phyloP scores from a whole-genome alignment of 495 filamentous ascomycete species.

The Eremomyces bilateralis region DNA sequence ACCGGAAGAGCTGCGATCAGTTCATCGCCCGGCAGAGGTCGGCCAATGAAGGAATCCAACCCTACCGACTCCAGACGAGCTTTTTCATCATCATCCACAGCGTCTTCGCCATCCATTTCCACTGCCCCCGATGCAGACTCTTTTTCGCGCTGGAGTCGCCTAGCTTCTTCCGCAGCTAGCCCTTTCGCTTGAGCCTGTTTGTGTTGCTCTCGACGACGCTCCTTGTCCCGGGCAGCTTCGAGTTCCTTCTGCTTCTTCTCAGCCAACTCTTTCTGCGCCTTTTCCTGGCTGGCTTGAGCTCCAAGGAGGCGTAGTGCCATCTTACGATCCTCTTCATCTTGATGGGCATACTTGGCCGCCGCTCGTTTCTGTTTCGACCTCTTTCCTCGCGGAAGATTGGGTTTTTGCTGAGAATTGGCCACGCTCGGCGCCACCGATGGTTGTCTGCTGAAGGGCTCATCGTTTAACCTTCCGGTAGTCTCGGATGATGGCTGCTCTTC shows the following conservation, averaged over 20 bases:
- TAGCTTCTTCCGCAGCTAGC: conserved; percentile 37
- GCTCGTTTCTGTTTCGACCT: conserved; percentile 69
- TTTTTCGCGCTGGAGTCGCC: conserved; percentile 22
- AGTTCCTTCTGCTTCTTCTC: conserved; percentile 28
- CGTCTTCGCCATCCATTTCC: conserved; percentile 16
- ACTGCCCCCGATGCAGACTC: neutral
- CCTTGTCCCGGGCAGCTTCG: conserved; percentile 37
- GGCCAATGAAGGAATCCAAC: conserved; percentile 57
- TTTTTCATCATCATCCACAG: conserved; percentile 28
- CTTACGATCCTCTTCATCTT: conserved; percentile 80
- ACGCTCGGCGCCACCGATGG: conserved; percentile 2
- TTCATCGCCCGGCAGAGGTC: conserved; percentile 60
- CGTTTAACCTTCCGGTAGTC: too few species aligned
- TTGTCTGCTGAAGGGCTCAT: conserved; percentile 1
- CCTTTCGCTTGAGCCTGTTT: conserved; percentile 41
- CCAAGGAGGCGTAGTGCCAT: conserved; percentile 68
- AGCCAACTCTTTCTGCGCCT: conserved; percentile 30
- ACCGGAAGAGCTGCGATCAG: conserved; percentile 77
- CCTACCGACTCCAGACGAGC: conserved; percentile 29
- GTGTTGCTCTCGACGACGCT: conserved; percentile 60
- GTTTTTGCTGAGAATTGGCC: conserved; percentile 8
- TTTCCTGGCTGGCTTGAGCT: conserved; percentile 30
- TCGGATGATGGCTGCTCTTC: conserved; percentile 6
- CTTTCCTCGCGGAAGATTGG: conserved; percentile 47
- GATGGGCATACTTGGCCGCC: conserved; percentile 75